These are phyloP conservation scores for Vigna unguiculata DNA, from an alignment of 306 rosid genomes.

Conservation along the genomic window DNA sequence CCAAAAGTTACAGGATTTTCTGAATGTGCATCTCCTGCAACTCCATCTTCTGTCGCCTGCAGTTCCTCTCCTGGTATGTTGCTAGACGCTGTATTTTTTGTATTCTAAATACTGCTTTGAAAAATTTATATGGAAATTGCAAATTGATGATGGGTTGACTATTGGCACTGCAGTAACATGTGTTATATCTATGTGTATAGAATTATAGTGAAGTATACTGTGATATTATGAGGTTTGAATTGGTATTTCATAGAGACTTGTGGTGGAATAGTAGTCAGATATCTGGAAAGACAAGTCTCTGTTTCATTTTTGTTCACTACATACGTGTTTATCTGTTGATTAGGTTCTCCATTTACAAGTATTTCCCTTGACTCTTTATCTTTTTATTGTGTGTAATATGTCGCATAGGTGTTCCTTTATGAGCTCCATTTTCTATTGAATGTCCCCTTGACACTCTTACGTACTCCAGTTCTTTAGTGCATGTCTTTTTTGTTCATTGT, in stretches of 20 bases:
- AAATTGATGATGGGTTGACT: slow-evolving; percentile 15
- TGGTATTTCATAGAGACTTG: background rate
- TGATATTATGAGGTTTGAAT: slow-evolving; percentile 3
- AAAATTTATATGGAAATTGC: slow-evolving; percentile 6
- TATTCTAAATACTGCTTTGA: background rate
- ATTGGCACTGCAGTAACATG: background rate
- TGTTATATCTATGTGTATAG: background rate
- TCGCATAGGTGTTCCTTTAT: background rate
- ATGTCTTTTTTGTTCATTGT: background rate
- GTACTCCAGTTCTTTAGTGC: background rate
- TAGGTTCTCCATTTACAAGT: background rate
- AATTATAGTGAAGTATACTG: slow-evolving; percentile 7
- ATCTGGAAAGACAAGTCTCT: slow-evolving; percentile 7
- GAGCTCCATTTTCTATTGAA: background rate
- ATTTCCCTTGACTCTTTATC: no score
- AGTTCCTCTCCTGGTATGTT: slow-evolving; percentile 93
- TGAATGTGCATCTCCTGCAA: slow-evolving; percentile 92
- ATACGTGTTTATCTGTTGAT: background rate
- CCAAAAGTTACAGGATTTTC: slow-evolving; percentile 64
- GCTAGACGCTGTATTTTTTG: background rate
- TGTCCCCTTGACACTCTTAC: background rate
- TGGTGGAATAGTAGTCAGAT: background rate
- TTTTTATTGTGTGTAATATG: background rate
- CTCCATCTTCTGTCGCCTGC: slow-evolving; percentile 96
- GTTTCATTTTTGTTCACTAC: background rate